Evolutionary conservation across 805 yeast species (phyloP).

Genomic region (Lipomyces chichibuensis): DNA sequence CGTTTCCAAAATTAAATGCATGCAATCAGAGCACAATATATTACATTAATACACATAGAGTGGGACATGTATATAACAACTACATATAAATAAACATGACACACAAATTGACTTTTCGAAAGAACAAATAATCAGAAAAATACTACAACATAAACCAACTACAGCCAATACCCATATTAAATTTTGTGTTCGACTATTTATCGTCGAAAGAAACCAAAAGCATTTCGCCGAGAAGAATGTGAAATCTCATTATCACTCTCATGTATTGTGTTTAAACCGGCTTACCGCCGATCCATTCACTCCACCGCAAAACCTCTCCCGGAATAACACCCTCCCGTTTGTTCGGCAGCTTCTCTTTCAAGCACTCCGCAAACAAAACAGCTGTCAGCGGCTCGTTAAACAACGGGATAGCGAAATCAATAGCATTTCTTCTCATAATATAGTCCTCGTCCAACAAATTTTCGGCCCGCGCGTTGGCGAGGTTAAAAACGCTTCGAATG

Average conservation of each 20-base stretch:
- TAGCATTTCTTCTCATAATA: conserved; percentile 98
- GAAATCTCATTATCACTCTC: background rate
- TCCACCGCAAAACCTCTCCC: conserved; percentile 90
- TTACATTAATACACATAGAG: background rate
- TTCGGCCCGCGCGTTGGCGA: conserved; percentile 89
- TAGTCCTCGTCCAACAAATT: conserved; percentile 83
- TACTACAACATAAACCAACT: background rate
- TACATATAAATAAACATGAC: too few relatives aligned
- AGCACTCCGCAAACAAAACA: conserved; percentile 77
- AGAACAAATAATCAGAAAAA: background rate
- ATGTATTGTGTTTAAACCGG: conserved; percentile 56
- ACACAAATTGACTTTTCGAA: too few relatives aligned
- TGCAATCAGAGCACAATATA: too few relatives aligned
- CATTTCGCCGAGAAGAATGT: background rate
- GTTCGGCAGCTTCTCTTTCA: conserved; percentile 67
- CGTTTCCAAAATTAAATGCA: background rate
- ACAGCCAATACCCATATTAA: background rate
- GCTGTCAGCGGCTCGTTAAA: conserved; percentile 97
- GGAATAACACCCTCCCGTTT: conserved; percentile 67
- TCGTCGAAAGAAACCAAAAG: background rate
- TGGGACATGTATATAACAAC: background rate
- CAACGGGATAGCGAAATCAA: conserved; percentile 94
- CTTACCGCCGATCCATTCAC: conserved; percentile 93
- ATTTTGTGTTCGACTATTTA: background rate
- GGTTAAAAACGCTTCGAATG: conserved; percentile 85